Conservation (phyloP, 164 flowering plant species). For the Kalanchoe fedtschenkoi region DNA sequence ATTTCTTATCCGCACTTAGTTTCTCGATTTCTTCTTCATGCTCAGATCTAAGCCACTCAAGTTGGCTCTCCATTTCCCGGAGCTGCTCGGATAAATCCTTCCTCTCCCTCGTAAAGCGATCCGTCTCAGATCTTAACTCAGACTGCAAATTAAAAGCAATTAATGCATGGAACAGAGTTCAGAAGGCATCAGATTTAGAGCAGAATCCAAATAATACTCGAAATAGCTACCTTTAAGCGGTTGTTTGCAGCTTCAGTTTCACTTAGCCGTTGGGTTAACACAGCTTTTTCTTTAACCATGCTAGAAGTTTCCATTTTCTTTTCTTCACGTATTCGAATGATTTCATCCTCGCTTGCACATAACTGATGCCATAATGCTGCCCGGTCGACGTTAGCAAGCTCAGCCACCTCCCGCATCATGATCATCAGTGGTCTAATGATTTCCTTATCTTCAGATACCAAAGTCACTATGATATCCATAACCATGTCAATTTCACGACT, state of each 20-base stretch:
- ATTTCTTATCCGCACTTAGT: conserved; percentile 64
- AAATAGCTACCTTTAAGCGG: conserved; percentile 69
- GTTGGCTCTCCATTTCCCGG: conserved; percentile 78
- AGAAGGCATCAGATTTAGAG: background rate
- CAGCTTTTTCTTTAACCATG: conserved; percentile 56
- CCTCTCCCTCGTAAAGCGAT: conserved; percentile 77
- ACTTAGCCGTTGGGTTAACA: conserved; percentile 50
- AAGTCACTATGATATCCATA: conserved; percentile 61
- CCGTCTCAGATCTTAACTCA: conserved; percentile 80
- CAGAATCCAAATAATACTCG: background rate
- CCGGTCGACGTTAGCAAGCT: conserved; percentile 85
- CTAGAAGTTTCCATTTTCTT: conserved; percentile 47
- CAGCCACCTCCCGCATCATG: conserved; percentile 94
- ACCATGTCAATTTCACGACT: conserved; percentile 62
- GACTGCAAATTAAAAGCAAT: conserved; percentile 40
- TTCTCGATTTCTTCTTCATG: conserved; percentile 73
- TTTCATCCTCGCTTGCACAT: conserved; percentile 84
- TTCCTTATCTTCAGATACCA: conserved; percentile 58
- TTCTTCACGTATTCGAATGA: conserved; percentile 64
- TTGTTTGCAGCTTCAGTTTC: conserved; percentile 72
- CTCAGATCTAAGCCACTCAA: conserved; percentile 90
- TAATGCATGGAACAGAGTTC: background rate
- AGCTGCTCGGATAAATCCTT: conserved; percentile 73
- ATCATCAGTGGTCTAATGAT: conserved; percentile 62
- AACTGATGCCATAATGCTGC: conserved; percentile 96